phyloP scores from a whole-genome alignment of 2,329 filamentous ascomycete genomes.

The Graphilbum sp. region DNA sequence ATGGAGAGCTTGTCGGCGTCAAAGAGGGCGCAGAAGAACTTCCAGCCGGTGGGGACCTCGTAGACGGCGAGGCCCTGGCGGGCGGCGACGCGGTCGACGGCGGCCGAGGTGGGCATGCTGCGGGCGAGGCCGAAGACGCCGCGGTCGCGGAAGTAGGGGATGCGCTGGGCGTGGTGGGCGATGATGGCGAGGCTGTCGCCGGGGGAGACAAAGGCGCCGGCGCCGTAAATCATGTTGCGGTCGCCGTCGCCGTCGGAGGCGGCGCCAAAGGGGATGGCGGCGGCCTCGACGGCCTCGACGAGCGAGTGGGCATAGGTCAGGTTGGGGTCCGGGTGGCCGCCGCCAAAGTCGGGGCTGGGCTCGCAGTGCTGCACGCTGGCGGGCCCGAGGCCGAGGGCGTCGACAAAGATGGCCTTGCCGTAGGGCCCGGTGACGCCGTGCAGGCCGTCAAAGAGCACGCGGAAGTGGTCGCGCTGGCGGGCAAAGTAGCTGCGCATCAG shows the following conservation, averaged over 20 bases:
- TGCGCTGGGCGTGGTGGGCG: conserved; percentile 87
- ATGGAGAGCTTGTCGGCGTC: conserved; percentile 94
- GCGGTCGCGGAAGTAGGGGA: conserved; percentile 97
- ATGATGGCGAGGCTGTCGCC: conserved; percentile 97
- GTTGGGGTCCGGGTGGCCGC: conserved; percentile 95
- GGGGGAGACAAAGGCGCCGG: conserved; percentile 88
- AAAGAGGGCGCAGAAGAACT: conserved; percentile 95
- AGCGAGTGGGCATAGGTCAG: conserved; percentile 91
- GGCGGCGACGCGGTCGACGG: conserved; percentile 90
- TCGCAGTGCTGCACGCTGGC: conserved; percentile 73
- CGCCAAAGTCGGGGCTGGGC: conserved; percentile 87
- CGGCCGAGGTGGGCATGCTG: conserved; percentile 93
- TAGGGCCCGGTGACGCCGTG: conserved; percentile 93
- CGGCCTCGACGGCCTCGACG: conserved; percentile 83
- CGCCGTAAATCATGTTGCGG: conserved; percentile 99
- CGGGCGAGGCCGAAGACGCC: conserved; percentile 90
- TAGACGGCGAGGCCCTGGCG: conserved; percentile 83
- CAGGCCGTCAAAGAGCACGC: conserved; percentile 89
- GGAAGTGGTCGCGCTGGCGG: conserved; percentile 67
- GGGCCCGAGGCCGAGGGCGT: conserved; percentile 69
- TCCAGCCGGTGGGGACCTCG: conserved; percentile 97
- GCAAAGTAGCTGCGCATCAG: conserved; percentile 89
- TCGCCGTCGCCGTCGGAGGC: conserved; percentile 95
- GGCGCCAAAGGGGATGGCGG: conserved; percentile 85
- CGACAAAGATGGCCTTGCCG: conserved; percentile 84